These are phyloP conservation scores for Penicillium olsonii DNA, from an alignment of 2,329 filamentous ascomycete genomes.

Conservation along the genomic window DNA sequence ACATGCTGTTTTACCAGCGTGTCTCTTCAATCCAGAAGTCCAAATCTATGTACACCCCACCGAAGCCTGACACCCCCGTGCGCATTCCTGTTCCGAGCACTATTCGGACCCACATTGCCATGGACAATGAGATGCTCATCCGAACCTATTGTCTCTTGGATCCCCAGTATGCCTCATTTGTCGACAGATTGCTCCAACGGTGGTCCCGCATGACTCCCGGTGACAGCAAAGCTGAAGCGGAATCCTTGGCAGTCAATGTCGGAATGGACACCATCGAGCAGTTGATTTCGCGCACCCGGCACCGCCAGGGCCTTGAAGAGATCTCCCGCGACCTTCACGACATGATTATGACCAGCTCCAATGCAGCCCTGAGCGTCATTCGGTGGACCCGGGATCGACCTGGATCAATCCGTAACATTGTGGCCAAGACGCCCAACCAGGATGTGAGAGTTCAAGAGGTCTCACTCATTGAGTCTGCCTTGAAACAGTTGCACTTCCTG, in stretches of 20 bases:
- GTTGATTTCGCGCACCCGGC: conserved; percentile 70
- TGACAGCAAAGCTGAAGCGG: conserved; percentile 49
- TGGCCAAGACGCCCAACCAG: conserved; percentile 62
- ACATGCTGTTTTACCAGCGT: conserved; percentile 97
- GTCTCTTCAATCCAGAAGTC: conserved; percentile 63
- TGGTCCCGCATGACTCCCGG: conserved; percentile 52
- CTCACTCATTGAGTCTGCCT: conserved; percentile 54
- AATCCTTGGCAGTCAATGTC: conserved; percentile 46
- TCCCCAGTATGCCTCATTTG: conserved; percentile 67
- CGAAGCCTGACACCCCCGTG: conserved; percentile 52
- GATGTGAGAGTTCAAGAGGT: conserved; percentile 57
- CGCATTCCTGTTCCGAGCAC: conserved; percentile 48
- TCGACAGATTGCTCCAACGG: conserved; percentile 62
- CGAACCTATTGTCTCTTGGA: conserved; percentile 80
- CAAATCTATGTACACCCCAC: conserved; percentile 49
- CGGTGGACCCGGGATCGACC: conserved; percentile 61
- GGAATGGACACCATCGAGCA: conserved; percentile 69
- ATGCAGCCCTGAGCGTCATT: conserved; percentile 62
- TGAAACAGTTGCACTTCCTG: conserved; percentile 55
- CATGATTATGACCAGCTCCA: conserved; percentile 52
- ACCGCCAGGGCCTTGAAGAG: conserved; percentile 62
- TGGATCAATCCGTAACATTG: conserved; percentile 62
- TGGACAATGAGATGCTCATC: conserved; percentile 72
- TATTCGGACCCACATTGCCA: conserved; percentile 59
- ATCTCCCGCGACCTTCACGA: conserved; percentile 56